Percentiles rank a stretch among this genome's conserved stretches.
phyloP scores from a whole-genome alignment of 192 early-diverging fungal genomes.

The Powellomyces hirtus region DNA sequence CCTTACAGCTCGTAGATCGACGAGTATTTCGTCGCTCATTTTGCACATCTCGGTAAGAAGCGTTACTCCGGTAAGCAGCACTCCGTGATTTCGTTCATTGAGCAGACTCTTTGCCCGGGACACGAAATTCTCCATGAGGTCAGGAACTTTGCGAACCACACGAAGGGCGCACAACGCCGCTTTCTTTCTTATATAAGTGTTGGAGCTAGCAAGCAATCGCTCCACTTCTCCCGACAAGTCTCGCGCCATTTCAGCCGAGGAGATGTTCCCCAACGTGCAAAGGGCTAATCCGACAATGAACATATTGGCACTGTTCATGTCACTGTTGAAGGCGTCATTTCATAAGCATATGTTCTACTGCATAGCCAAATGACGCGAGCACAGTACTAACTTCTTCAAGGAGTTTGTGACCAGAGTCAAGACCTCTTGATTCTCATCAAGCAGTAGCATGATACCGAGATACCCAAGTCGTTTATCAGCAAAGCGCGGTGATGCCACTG shows the following conservation, averaged over 20 bases:
- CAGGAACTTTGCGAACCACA: slow-evolving; percentile 89
- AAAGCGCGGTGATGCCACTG: slow-evolving; percentile 87
- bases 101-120: slow-evolving; percentile 69
- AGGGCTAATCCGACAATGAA: slow-evolving; percentile 96
- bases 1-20: slow-evolving; percentile 63
- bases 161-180: slow-evolving; percentile 91
- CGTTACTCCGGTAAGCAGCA: slow-evolving; percentile 86
- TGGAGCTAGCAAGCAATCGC: slow-evolving; percentile 82
- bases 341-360: not conserved
- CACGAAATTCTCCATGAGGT: slow-evolving; percentile 85
- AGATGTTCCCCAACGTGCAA: slow-evolving; percentile 94
- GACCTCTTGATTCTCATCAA: slow-evolving; percentile 98
- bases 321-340: slow-evolving; percentile 51
- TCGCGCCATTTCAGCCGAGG: slow-evolving; percentile 92
- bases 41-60: slow-evolving; percentile 89
- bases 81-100: slow-evolving; percentile 93
- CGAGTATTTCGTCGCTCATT: slow-evolving; percentile 62
- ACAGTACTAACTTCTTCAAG: slow-evolving; percentile 81
- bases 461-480: slow-evolving; percentile 98
- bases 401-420: slow-evolving; percentile 97
- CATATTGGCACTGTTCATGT: slow-evolving; percentile 94
- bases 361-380: not conserved
- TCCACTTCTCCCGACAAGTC: slow-evolving; percentile 94
- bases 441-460: slow-evolving; percentile 93
- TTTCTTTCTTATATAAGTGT: slow-evolving; percentile 97